These are phyloP conservation scores for Lojkania enalia DNA, from an alignment of 2,329 filamentous ascomycete genomes.

Conservation along the genomic window DNA sequence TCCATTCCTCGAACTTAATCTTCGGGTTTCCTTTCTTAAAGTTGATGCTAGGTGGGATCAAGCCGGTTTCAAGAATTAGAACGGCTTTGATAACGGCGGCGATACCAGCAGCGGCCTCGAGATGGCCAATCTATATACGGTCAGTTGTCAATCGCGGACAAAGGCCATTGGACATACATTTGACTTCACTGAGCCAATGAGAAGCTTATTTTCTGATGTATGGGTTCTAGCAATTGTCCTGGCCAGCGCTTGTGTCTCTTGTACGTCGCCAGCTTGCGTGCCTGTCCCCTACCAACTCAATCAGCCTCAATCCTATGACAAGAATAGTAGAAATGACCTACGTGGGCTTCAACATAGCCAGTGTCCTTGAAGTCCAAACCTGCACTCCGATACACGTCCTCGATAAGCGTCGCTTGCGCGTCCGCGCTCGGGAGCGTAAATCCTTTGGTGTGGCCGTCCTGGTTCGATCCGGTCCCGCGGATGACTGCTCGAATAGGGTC, in stretches of 20 bases:
- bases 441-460: slow-evolving; percentile 30
- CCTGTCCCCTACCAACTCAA: slow-evolving; percentile 42
- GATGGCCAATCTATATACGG: slow-evolving; percentile 43
- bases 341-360: slow-evolving; percentile 27
- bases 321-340: neutral
- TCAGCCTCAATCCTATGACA: neutral
- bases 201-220: slow-evolving; percentile 7
- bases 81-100: slow-evolving; percentile 25
- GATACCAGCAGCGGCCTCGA: slow-evolving; percentile 20
- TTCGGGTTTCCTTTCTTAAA: slow-evolving; percentile 12
- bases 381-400: slow-evolving; percentile 33
- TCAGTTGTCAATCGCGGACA: slow-evolving; percentile 59
- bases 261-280: slow-evolving; percentile 53
- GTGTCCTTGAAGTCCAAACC: slow-evolving; percentile 25
- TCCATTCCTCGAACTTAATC: slow-evolving; percentile 6
- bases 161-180: slow-evolving; percentile 39
- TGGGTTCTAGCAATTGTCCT: slow-evolving; percentile 1
- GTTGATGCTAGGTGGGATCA: slow-evolving; percentile 28
- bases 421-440: slow-evolving; percentile 7
- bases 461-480: slow-evolving; percentile 27
- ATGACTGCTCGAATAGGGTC: slow-evolving; percentile 34
- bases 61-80: slow-evolving; percentile 36
- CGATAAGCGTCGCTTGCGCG: slow-evolving; percentile 10
- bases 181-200: slow-evolving; percentile 28
- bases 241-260: slow-evolving; percentile 16